phyloP scores from a whole-genome alignment of 2,329 filamentous ascomycete genomes.

The Sclerotinia trifoliorum region DNA sequence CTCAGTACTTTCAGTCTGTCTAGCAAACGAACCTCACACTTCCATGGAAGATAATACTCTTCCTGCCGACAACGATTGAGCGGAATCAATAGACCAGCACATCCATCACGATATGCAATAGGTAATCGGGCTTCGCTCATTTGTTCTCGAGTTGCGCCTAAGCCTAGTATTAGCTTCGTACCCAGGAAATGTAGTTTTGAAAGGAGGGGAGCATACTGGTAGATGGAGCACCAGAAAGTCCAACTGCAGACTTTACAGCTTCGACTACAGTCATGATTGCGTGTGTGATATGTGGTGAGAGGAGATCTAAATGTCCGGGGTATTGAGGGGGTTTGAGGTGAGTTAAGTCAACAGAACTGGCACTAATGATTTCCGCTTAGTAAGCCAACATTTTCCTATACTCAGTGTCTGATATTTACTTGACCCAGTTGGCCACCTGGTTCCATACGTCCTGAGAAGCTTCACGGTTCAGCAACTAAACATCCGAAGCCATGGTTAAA shows the following conservation, averaged over 20 bases:
- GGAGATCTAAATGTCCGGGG: background rate
- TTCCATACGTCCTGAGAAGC: background rate
- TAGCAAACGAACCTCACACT: constrained; percentile 74
- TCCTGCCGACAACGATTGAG: constrained; percentile 92
- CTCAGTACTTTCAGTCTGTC: background rate
- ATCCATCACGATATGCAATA: constrained; percentile 89
- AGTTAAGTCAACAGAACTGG: background rate
- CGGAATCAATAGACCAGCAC: constrained; percentile 90
- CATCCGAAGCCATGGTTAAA: background rate
- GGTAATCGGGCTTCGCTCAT: constrained; percentile 91
- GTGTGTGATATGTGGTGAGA: background rate
- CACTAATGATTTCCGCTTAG: constrained; percentile 14
- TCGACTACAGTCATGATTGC: constrained; percentile 48
- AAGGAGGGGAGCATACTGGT: constrained; percentile 29
- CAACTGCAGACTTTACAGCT: constrained; percentile 49
- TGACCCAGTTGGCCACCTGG: too few species aligned
- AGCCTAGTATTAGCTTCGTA: constrained; percentile 45
- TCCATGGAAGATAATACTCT: constrained; percentile 95
- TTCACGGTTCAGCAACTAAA: too few species aligned
- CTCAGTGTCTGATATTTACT: background rate
- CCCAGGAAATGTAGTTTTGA: constrained; percentile 2
- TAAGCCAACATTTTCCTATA: background rate
- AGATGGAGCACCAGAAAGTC: constrained; percentile 41
- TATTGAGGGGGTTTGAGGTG: constrained; percentile 14
- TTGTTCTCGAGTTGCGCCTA: constrained; percentile 75